Evolutionary conservation across 2,329 filamentous ascomycete species (phyloP), one percentile per base, ranked within the genome.

Genomic region (Aciculosporium take): DNA sequence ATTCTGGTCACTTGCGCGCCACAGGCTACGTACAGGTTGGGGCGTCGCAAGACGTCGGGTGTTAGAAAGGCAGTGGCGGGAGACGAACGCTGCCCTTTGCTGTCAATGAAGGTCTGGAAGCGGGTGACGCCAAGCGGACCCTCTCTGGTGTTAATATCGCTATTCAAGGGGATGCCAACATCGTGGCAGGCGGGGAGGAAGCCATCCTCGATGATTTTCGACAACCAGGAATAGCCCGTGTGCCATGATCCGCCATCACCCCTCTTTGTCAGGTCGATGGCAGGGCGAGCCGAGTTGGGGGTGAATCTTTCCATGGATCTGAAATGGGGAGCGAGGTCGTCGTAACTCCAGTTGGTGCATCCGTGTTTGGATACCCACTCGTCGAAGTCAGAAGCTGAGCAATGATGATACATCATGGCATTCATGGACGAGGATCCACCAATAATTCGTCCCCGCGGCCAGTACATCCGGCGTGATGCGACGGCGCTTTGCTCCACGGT

Each of bases 391-490:
- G 47, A 51, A 12, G 45, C 39, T 25, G 46, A 45, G 34, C 47
- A 48, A 39, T 49, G 47, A 37, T 51, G 49, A 29, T 48, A 49
- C 36, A 49, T 51, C 47, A 53, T 53, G 41, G 51, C 49, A 37
- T 53, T 53, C 31, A 53, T 45, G 13, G 45, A 48, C 0, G 48
- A 46, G 9, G 43, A 49, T 23, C 51, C 51, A 8, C 51, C 51
- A 6, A 52, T 44, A 31, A 53, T 45, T 9, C 45, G 46, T 13
- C 51, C 51, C 13, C 51, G 49, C 13, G 51, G 45, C 44, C 51
- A 52, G 40, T 47, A 52, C 33, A 53, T 37, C 23, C 41, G 33
- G 15, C 51, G 47, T 21, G 42, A 46, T 7, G 51, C 50, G 4
- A 53, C 41, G 9, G 42, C 45, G 7, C 45, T 35, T 46, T 53